phyloP scores from a whole-genome alignment of 2,329 filamentous ascomycete species.

The Monosporascus cannonballus region DNA sequence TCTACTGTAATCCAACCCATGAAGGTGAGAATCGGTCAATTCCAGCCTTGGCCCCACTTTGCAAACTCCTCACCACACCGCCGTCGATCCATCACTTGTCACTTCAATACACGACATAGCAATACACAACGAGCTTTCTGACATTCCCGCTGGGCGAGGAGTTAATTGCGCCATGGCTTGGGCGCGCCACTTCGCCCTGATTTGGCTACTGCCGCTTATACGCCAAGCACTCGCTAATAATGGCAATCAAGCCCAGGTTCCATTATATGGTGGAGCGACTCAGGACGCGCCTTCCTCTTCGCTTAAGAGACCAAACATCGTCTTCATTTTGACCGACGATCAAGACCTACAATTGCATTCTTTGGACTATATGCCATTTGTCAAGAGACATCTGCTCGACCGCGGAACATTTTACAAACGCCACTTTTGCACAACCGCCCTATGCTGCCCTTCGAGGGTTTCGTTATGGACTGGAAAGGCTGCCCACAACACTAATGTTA shows the following conservation, averaged over 20 bases:
- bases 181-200: not conserved
- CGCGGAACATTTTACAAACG: not conserved
- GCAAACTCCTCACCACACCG: no score
- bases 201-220: not conserved
- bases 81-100: no score
- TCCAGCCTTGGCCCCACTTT: no score
- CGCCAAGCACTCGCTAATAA: not conserved
- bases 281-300: not conserved
- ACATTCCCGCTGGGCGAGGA: no score
- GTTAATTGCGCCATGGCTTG: not conserved
- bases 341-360: not conserved
- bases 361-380: not conserved
- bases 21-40: no score
- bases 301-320: not conserved
- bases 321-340: not conserved
- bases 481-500: conserved; percentile 60
- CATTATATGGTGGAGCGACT: not conserved
- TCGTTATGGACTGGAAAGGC: conserved; percentile 52
- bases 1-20: no score
- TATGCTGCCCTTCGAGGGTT: conserved; percentile 54
- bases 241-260: not conserved
- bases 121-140: no score
- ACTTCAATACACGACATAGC: no score
- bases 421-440: conserved; percentile 26
- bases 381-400: not conserved